Evolutionary conservation across 164 flowering plant genomes (phyloP), one percentile per base, ranked within the genome.

Genomic region (Sextonia rubra): DNA sequence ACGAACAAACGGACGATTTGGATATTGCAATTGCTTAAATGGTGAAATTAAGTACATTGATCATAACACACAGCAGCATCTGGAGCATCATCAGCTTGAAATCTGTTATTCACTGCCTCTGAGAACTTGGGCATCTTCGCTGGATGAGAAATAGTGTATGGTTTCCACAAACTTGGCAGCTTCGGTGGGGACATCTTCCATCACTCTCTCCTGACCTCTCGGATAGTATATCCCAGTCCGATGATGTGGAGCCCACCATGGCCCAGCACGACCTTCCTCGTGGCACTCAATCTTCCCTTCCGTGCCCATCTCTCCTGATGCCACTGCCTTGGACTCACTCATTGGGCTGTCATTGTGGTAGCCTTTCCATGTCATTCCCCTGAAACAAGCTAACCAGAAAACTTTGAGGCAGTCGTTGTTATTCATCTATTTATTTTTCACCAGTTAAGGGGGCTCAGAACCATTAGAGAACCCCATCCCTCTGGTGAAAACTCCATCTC

Each of bases 211-310:
- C 4, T 79, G 79, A 2, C 82, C 82, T 61, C 62, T 24, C 20
- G 79, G 82, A 68, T 76, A 73, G 56, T 76, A 80, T 27, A 80
- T 73, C 32, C 79, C 77, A 0, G 79, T 76, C n/a, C 75, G 30
- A 0, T 47, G 37, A 47, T 76, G 64, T 22, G 82, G 82, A 47
- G 76, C 60, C 82, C 82, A 80, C 24, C 27, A 47, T 47, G 29
- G 48, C 27, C 37, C 22, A 55, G 3, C 62, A 18, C 15, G 15
- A n/a, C 26, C 25, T 0, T 67, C 70, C 64, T 47, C 25, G 25
- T 72, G 61, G 66, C 66, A 18, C 23, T 55, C 64, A 18, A 29
- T 6, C 63, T 25, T n/a, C 37, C 60, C 47, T 11, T 24, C 26
- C 27, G 32, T 48, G 18, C 26, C 47, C 7, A 37, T 48, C 12